A percentile compares a stretch with the other conserved stretches of the same genome.
Evolutionary conservation across 805 yeast species (phyloP).

Genomic region (Saccharomycopsis sp.): DNA sequence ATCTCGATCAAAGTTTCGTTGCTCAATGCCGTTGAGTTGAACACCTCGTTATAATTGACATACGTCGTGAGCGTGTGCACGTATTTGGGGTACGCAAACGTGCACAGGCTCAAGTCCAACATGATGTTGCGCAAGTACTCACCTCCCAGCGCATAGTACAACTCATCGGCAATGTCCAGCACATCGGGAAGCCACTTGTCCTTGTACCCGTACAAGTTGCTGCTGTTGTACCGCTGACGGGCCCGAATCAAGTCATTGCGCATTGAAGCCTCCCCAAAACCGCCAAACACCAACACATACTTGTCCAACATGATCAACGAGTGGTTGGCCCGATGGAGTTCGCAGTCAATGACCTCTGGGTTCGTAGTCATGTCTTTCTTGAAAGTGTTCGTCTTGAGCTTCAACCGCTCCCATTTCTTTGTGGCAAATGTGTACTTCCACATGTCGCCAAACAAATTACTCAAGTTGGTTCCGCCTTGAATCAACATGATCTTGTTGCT

Average conservation of each 20-base stretch:
- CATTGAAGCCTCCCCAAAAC: slow-evolving; percentile 1
- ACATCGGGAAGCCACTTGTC: slow-evolving; percentile 9
- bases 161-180: slow-evolving; percentile 4
- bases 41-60: neutral
- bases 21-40: neutral
- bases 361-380: neutral
- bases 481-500: slow-evolving; percentile 8
- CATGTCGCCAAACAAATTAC: slow-evolving; percentile 15
- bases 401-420: slow-evolving; percentile 12
- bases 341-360: slow-evolving; percentile 2
- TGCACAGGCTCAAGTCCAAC: slow-evolving; percentile 9
- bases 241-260: slow-evolving; percentile 3
- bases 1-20: neutral
- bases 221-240: slow-evolving; percentile 1
- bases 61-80: slow-evolving; percentile 1
- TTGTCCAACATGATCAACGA: slow-evolving; percentile 11
- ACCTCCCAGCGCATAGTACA: neutral
- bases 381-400: slow-evolving; percentile 1
- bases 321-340: slow-evolving; percentile 12
- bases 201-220: slow-evolving; percentile 2
- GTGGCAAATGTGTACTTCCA: slow-evolving; percentile 15
- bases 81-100: slow-evolving; percentile 9
- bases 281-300: slow-evolving; percentile 9
- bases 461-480: slow-evolving; percentile 19
- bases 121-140: slow-evolving; percentile 6